Evolutionary conservation across 306 rosid species (phyloP), one percentile per base, ranked within the genome.

Genomic region (Begonia peltatifolia): DNA sequence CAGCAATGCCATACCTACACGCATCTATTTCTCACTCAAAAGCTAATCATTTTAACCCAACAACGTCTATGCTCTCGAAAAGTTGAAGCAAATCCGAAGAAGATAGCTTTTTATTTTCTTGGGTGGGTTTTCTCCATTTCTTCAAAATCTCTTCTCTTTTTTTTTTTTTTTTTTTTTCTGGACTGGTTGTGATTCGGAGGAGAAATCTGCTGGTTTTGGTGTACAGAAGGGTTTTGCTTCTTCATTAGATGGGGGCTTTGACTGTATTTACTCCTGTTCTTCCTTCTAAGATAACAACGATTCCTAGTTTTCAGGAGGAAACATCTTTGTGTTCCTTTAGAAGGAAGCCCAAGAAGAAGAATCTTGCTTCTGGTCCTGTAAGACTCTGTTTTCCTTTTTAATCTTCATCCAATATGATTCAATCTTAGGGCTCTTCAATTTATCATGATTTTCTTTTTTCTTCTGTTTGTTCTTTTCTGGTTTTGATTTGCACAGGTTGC

Each of bases 341-440:
- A 67, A 66, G 68, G 66, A 50, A 51, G 22, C n/a, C 62, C 47
- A 67, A 64, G 54, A 80, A 71, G 75, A 79, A 60, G 49, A 82
- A 64, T 64, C 78, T 55, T 30, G 64, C 86, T 6, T 14, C 69
- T 16, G 75, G 66, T 54, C 93, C 95, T 41, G 95, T 87, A 75
- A 44, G 14, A n/a, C 48, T 43, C 54, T 46, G 11, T 3, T 56
- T 1, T 11, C 23, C 50, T 51, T 48, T 6, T 2, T 10, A n/a
- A 38, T 1, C 48, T 44, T 10, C 38, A 7, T 30, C 38, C 38
- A 5, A 7, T 30, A 7, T 7, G 38, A 30, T 30, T 30, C 38
- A 30, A 30, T 30, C 38, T 7, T 87, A 75, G 6, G 14, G 13
- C 46, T 42, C 54, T 41, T 11, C 2, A 52, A 1, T 11, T 41